A percentile compares a stretch with the other conserved stretches of the same genome.
These are phyloP conservation scores for Trichomonascaceae sp. DNA, from an alignment of 1,139 yeast species.

Conservation along the genomic window DNA sequence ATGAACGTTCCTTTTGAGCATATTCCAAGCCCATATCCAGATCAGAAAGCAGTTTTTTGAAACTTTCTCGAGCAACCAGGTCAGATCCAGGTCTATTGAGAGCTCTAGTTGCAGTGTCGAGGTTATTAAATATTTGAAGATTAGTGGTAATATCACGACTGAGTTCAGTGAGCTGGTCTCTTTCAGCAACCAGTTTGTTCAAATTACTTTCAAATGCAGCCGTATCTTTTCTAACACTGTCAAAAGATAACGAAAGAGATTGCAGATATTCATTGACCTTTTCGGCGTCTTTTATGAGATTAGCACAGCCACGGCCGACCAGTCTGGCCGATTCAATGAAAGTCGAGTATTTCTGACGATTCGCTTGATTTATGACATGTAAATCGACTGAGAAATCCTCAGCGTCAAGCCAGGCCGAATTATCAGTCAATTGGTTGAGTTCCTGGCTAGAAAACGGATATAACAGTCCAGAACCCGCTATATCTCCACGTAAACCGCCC, in stretches of 20 bases:
- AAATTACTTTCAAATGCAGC: constrained; percentile 57
- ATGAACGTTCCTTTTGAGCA: constrained; percentile 40
- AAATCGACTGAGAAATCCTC: constrained; percentile 8
- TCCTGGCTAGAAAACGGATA: constrained; percentile 14
- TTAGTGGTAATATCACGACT: constrained; percentile 47
- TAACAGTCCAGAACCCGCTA: background rate
- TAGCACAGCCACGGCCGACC: constrained; percentile 26
- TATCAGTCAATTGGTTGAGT: background rate
- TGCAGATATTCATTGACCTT: constrained; percentile 40
- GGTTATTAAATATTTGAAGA: constrained; percentile 57
- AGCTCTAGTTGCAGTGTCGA: constrained; percentile 63
- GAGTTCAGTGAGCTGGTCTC: constrained; percentile 40
- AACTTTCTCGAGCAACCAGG: constrained; percentile 53
- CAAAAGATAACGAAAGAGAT: constrained; percentile 45
- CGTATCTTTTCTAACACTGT: constrained; percentile 54
- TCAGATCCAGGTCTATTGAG: constrained; percentile 67
- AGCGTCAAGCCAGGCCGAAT: constrained; percentile 4
- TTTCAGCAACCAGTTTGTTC: constrained; percentile 47
- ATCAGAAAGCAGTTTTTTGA: constrained; percentile 47
- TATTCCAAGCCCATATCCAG: constrained; percentile 56
- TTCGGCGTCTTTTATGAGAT: constrained; percentile 40
- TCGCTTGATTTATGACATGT: constrained; percentile 26
- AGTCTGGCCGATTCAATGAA: constrained; percentile 31
- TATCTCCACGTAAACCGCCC: background rate
- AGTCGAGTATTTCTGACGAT: constrained; percentile 19